Evolutionary conservation across 768 basidiomycete species (phyloP).

Genomic region (Cystofilobasidium bisporidii): DNA sequence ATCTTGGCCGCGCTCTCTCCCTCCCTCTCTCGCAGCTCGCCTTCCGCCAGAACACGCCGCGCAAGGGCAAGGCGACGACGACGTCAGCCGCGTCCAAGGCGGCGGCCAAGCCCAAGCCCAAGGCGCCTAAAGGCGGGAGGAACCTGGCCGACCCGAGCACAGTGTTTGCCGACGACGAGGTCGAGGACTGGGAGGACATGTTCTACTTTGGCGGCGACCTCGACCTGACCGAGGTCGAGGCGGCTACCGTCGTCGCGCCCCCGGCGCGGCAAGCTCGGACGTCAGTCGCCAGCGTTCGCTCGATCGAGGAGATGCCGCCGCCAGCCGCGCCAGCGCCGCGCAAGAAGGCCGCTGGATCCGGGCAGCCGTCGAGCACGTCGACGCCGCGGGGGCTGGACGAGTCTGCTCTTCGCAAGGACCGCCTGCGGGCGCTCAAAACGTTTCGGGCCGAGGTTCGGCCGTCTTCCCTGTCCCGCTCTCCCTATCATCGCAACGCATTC

Average conservation of each 20-base stretch:
- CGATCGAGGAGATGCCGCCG: constrained; percentile 7
- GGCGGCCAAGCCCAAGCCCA: constrained; percentile 1
- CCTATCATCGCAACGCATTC: no score
- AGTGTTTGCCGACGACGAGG: constrained; percentile 16
- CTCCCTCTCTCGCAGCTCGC: neutral
- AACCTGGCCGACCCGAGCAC: constrained; percentile 1
- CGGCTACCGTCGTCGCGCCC: neutral
- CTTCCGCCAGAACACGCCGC: constrained; percentile 21
- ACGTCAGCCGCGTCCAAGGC: constrained; percentile 2
- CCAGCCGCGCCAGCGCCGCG: neutral
- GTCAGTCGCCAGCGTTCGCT: neutral
- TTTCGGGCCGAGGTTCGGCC: neutral
- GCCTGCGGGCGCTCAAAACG: neutral
- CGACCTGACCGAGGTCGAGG: neutral
- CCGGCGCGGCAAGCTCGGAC: neutral
- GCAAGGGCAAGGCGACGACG: constrained; percentile 16
- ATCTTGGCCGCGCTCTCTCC: no score
- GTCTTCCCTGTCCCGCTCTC: no score
- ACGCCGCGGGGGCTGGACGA: neutral
- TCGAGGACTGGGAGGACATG: neutral
- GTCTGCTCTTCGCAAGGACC: neutral
- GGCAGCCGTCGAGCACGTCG: neutral
- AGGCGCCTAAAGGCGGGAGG: constrained; percentile 14
- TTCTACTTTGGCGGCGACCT: constrained; percentile 6
- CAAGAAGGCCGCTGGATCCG: neutral